Evolutionary conservation across 2,329 filamentous ascomycete species (phyloP), one percentile per base, ranked within the genome.

Genomic region (Aspergillus uvarum): DNA sequence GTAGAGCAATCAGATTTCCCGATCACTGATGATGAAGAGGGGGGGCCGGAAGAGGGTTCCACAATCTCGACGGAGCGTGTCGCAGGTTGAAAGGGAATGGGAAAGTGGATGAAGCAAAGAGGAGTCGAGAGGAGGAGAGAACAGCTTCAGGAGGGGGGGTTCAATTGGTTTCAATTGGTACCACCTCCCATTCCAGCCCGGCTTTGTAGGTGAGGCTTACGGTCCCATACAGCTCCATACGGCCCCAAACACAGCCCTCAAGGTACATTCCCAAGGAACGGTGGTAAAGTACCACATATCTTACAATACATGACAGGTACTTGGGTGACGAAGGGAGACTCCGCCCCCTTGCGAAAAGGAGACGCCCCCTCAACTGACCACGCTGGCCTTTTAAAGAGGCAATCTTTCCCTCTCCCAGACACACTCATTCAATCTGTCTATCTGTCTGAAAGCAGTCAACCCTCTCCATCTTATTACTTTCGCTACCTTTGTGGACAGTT

Each of bases 331-430:
- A 59, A 59, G 48, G 42, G 26, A 57, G 26, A 61, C 59, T 65
- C 62, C 61, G 63, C 67, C 62, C 66, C 67, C 66, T 55, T 59
- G 54, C 51, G 58, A 42, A 54, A 64, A 51, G 56, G 57, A 55
- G 54, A 24, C 38, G 53, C 56, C 56, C 56, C 56, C 53, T 56
- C 62, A 67, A 70, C 58, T 68, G 72, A 73, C 69, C 74, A 76
- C 72, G 69, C 69, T 77, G 75, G 74, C 75, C 75, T 77, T 72
- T 77, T 76, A 70, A 76, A 76, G 70, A 68, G 67, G 56, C 55
- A 48, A 54, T 59, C 58, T 59, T 65, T 62, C 64, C 69, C 48
- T 60, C 16, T 57, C 51, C 26, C 26, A 29, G 26, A 29, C 26
- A 10, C 7, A 8, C 26, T 29, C 7, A 29, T 29, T 51, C 16